A percentile compares a stretch with the other conserved stretches of the same genome.
Evolutionary conservation across 2,329 filamentous ascomycete genomes (phyloP).

Genomic region (Fusarium sp.): DNA sequence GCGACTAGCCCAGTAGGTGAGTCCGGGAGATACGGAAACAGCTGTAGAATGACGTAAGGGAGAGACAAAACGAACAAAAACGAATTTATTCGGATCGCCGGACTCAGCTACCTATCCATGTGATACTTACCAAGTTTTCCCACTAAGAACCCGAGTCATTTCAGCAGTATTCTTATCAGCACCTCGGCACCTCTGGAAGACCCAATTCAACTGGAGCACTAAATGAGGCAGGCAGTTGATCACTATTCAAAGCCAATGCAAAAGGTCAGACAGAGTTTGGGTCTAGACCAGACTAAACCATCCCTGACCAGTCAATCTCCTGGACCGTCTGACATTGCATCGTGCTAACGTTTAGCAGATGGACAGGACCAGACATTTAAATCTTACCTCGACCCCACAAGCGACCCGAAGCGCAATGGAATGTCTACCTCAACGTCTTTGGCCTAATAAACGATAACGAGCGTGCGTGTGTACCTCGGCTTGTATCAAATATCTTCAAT

Average conservation of each 20-base stretch:
- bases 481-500: not conserved
- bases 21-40: not conserved
- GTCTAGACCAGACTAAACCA: not conserved
- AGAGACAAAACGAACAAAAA: not conserved
- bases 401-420: conserved; percentile 1
- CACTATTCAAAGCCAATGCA: not conserved
- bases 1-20: not conserved
- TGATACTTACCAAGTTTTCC: not conserved
- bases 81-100: not conserved
- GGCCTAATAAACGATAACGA: not conserved
- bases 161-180: not conserved
- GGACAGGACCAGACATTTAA: not conserved
- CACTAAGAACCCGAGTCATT: not conserved
- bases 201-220: not conserved
- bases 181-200: not conserved
- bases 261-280: conserved; percentile 3
- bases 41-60: not conserved
- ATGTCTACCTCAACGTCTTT: not conserved
- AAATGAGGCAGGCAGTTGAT: not conserved
- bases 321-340: not conserved
- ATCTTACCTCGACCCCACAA: conserved; percentile 7
- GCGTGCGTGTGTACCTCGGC: not conserved
- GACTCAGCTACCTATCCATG: not conserved
- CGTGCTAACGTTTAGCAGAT: not conserved
- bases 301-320: not conserved